Conservation (phyloP, 2,329 filamentous ascomycete genomes). For the Beauveria brongniartii region DNA sequence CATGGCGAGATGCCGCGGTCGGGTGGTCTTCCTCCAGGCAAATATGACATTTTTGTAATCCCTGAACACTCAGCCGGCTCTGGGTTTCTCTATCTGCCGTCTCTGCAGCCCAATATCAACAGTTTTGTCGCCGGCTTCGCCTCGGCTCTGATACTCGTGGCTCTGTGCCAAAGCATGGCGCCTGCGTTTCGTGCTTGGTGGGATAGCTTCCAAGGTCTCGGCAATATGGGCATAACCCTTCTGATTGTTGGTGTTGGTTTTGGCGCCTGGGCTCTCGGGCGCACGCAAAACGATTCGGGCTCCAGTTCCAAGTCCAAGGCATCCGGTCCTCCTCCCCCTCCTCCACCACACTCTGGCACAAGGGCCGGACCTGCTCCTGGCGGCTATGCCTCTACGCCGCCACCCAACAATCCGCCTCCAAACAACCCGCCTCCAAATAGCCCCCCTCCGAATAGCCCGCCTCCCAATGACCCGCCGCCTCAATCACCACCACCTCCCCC, state of each 20-base stretch:
- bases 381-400: conserved; percentile 1
- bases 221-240: conserved; percentile 64
- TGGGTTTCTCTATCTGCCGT: conserved; percentile 92
- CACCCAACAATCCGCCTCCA: conserved; percentile 19
- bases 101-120: conserved; percentile 74
- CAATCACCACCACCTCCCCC: conserved; percentile 25
- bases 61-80: conserved; percentile 82
- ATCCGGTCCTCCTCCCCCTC: conserved; percentile 13
- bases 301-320: conserved; percentile 7
- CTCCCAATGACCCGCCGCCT: conserved; percentile 19
- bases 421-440: conserved; percentile 6
- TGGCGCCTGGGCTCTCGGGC: conserved; percentile 60
- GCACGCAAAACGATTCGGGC: conserved; percentile 26
- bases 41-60: conserved; percentile 97
- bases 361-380: conserved; percentile 15
- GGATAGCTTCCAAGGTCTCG: conserved; percentile 59
- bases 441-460: not conserved
- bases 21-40: conserved; percentile 69
- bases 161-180: conserved; percentile 63
- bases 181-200: conserved; percentile 71
- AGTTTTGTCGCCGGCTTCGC: conserved; percentile 85
- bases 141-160: conserved; percentile 63
- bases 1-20: conserved; percentile 72
- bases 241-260: conserved; percentile 66
- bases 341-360: conserved; percentile 25